Conservation (phyloP, 805 yeast species). For the Sungouiella blattae region DNA sequence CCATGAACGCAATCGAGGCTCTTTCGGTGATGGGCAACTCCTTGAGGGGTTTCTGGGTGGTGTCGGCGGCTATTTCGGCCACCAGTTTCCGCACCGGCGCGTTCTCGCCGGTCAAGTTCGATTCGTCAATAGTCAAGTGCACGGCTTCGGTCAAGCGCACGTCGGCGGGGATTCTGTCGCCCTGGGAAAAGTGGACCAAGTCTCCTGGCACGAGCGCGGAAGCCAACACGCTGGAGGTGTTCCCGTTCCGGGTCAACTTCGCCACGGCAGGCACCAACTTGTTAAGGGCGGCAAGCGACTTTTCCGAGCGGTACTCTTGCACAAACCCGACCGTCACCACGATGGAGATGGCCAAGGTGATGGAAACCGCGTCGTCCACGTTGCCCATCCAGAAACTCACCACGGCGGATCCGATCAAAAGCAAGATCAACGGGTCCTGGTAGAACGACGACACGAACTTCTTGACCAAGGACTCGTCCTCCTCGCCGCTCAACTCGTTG, state of each 20-base stretch:
- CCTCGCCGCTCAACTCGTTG: conserved; percentile 75
- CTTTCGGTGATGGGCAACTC: conserved; percentile 65
- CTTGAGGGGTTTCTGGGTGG: conserved; percentile 20
- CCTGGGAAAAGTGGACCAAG: conserved; percentile 81
- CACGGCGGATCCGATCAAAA: conserved; percentile 85
- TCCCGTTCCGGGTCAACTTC: conserved; percentile 79
- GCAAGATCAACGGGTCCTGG: conserved; percentile 85
- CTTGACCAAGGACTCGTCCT: conserved; percentile 66
- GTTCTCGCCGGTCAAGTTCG: conserved; percentile 93
- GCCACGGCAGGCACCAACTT: conserved; percentile 96
- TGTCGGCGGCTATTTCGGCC: conserved; percentile 34
- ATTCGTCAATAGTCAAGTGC: conserved; percentile 84
- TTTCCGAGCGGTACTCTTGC: conserved; percentile 94
- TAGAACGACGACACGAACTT: conserved; percentile 79
- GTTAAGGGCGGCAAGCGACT: conserved; percentile 88
- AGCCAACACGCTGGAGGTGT: conserved; percentile 79
- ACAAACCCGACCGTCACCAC: conserved; percentile 97
- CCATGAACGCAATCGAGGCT: conserved; percentile 87
- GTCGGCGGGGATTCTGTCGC: conserved; percentile 97
- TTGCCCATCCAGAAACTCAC: conserved; percentile 93
- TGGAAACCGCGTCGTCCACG: conserved; percentile 91
- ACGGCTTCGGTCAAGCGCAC: conserved; percentile 74
- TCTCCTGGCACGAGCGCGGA: conserved; percentile 94
- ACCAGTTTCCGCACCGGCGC: conserved; percentile 72
- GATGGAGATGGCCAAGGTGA: conserved; percentile 84